Percentiles rank a stretch among this genome's conserved stretches.
Evolutionary conservation across 1,284 basidiomycete genomes (phyloP).

Genomic region (Malassezia arunalokei): DNA sequence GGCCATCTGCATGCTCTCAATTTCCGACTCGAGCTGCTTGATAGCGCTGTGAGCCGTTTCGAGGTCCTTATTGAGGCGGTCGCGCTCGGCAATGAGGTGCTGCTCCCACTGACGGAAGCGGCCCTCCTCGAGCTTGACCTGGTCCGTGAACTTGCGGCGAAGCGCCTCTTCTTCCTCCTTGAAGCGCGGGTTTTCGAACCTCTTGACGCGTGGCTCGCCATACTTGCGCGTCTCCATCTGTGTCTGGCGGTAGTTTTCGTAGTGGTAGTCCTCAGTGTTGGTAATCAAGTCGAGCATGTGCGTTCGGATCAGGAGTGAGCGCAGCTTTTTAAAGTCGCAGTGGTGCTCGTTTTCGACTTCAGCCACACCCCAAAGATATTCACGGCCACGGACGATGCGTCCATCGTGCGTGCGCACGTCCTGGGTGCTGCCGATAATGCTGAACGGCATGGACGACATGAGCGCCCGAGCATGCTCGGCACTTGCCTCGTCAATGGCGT

Average conservation of each 20-base stretch:
- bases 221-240: conserved; percentile 99
- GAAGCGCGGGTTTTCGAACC: conserved; percentile 98
- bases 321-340: conserved; percentile 97
- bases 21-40: conserved; percentile 42
- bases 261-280: conserved; percentile 89
- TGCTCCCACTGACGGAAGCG: conserved; percentile 99
- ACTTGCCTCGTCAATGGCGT: conserved; percentile 73
- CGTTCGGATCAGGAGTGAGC: conserved; percentile 86
- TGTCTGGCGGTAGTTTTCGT: conserved; percentile 92
- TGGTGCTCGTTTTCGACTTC: conserved; percentile 97
- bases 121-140: conserved; percentile 96
- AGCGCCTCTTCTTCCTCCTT: conserved; percentile 97
- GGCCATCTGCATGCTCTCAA: conserved; percentile 11
- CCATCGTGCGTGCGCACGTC: conserved; percentile 87
- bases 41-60: conserved; percentile 42
- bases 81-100: conserved; percentile 53
- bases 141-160: conserved; percentile 94
- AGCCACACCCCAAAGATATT: conserved; percentile 99
- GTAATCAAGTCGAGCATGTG: conserved; percentile 97
- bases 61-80: conserved; percentile 45
- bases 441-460: conserved; percentile 78
- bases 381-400: conserved; percentile 84
- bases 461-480: conserved; percentile 81
- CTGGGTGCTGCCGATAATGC: conserved; percentile 91
- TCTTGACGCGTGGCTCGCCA: conserved; percentile 96